phyloP scores from a whole-genome alignment of 2,329 filamentous ascomycete genomes.

The Amylocarpus encephaloides region DNA sequence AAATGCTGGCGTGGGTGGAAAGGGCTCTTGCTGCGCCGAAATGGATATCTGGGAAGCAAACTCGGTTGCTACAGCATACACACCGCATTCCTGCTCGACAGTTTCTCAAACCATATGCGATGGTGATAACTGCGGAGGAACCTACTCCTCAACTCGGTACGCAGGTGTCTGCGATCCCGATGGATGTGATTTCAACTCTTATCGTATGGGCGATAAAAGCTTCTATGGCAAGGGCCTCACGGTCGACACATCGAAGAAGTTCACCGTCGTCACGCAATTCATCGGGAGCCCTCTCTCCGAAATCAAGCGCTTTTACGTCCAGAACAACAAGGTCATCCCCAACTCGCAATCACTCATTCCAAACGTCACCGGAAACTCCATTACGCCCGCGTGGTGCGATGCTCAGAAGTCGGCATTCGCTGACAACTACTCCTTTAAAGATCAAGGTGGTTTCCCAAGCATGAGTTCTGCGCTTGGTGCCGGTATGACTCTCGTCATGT shows the following conservation, averaged over 20 bases:
- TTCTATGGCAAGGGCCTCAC: constrained; percentile 51
- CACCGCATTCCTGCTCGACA: constrained; percentile 50
- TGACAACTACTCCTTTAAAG: constrained; percentile 46
- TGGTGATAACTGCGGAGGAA: constrained; percentile 34
- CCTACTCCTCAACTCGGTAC: constrained; percentile 43
- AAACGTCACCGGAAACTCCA: constrained; percentile 44
- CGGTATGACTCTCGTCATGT: constrained; percentile 61
- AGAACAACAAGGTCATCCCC: constrained; percentile 45
- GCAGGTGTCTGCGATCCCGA: constrained; percentile 51
- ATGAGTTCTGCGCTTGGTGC: constrained; percentile 49
- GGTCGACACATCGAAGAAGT: constrained; percentile 45
- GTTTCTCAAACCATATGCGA: constrained; percentile 36
- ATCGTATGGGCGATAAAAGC: constrained; percentile 47
- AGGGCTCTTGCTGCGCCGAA: constrained; percentile 60
- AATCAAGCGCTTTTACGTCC: constrained; percentile 33
- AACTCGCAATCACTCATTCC: constrained; percentile 41
- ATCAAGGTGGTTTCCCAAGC: constrained; percentile 47
- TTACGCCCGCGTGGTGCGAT: constrained; percentile 52
- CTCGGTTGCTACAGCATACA: constrained; percentile 49
- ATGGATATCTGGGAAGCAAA: constrained; percentile 66
- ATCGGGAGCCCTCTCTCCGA: constrained; percentile 45
- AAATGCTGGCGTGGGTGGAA: constrained; percentile 46
- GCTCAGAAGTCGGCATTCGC: constrained; percentile 49
- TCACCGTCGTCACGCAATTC: constrained; percentile 56
- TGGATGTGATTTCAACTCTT: constrained; percentile 57